Evolutionary conservation across 306 rosid species (phyloP).

Genomic region (Sicyos baderoa): DNA sequence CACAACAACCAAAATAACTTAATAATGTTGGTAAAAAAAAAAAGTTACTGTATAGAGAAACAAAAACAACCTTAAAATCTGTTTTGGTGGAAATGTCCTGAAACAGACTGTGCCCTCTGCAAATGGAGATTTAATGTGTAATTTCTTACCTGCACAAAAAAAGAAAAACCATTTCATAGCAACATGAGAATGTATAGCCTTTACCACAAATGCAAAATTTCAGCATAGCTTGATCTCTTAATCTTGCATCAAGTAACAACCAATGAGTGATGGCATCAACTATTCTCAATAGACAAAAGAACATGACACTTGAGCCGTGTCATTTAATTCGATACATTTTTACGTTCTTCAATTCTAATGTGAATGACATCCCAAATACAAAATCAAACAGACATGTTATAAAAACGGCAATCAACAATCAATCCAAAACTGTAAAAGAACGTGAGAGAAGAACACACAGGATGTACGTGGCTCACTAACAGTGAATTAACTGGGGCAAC

Average conservation of each 20-base stretch:
- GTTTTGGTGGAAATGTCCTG: slow-evolving; percentile 29
- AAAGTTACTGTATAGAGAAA: neutral
- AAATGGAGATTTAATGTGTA: slow-evolving; percentile 35
- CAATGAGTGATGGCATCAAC: too few relatives aligned
- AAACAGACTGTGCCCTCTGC: slow-evolving; percentile 31
- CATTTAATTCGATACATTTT: neutral
- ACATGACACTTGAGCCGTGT: neutral
- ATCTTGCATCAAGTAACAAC: too few relatives aligned
- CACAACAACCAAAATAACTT: neutral
- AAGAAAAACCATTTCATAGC: neutral
- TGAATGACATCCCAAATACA: too few relatives aligned
- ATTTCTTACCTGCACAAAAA: slow-evolving; percentile 29
- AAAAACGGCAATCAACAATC: too few relatives aligned
- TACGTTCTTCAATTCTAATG: neutral
- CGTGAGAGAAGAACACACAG: too few relatives aligned
- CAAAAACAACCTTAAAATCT: slow-evolving; percentile 20
- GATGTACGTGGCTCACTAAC: too few relatives aligned
- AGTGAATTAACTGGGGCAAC: too few relatives aligned
- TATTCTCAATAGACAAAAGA: neutral
- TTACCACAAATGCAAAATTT: neutral
- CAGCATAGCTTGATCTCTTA: neutral
- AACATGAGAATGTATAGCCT: neutral
- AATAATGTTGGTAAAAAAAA: neutral
- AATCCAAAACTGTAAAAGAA: too few relatives aligned
- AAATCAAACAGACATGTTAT: too few relatives aligned